phyloP scores from a whole-genome alignment of 345 rosid species.

The Syzygium aromaticum region DNA sequence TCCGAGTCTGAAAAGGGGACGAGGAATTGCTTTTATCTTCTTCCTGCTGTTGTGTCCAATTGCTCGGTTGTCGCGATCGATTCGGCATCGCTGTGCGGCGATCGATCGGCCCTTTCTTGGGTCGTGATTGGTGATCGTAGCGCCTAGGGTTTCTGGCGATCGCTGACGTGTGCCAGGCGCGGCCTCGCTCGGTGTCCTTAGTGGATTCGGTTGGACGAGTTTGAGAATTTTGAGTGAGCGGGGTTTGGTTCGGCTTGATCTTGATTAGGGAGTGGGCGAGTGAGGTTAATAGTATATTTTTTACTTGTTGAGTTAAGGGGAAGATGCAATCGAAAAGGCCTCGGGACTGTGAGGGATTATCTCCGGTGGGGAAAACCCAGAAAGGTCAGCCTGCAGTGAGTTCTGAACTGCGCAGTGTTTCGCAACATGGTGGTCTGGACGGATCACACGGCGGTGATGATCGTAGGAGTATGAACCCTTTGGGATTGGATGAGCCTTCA shows the following conservation, averaged over 20 bases:
- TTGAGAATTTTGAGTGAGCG: neutral
- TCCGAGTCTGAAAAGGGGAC: neutral
- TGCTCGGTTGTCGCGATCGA: neutral
- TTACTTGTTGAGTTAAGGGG: neutral
- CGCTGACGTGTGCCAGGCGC: neutral
- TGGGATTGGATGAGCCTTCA: neutral
- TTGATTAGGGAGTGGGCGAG: neutral
- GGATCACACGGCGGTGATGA: constrained; percentile 4
- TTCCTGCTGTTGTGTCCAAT: neutral
- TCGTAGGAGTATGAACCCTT: constrained; percentile 36
- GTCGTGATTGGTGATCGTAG: neutral
- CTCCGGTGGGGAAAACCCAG: constrained; percentile 15
- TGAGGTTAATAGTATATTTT: neutral
- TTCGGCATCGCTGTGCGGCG: neutral
- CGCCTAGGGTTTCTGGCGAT: neutral
- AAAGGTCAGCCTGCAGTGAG: constrained; percentile 10
- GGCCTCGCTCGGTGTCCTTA: neutral
- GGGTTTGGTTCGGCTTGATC: neutral
- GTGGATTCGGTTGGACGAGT: neutral
- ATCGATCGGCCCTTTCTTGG: neutral
- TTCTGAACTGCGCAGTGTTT: constrained; percentile 4
- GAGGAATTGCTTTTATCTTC: neutral
- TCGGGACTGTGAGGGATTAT: constrained; percentile 13
- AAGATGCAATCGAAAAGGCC: constrained; percentile 45
- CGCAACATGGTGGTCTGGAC: constrained; percentile 10